Conservation (phyloP, 139 green algal genomes). For the Closterium sp. region DNA sequence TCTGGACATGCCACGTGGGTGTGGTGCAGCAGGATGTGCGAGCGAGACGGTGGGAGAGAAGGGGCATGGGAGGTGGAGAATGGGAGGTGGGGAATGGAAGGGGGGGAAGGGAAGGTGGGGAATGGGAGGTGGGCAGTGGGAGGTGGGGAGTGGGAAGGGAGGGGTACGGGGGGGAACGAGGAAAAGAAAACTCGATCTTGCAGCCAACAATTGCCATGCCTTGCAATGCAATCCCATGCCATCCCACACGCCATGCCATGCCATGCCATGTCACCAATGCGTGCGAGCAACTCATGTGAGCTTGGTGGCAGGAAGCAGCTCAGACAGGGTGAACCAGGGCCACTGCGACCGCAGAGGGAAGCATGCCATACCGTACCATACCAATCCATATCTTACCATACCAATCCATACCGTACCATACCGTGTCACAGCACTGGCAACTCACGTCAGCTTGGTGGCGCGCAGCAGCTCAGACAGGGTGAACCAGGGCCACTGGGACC, state of each 20-base stretch:
- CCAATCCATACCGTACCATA: too few relatives aligned
- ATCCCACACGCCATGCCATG: too few relatives aligned
- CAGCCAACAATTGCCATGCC: too few relatives aligned
- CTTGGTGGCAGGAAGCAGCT: neutral
- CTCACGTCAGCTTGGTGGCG: neutral
- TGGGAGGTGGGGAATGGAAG: neutral
- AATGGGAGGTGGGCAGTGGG: too few relatives aligned
- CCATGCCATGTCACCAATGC: too few relatives aligned
- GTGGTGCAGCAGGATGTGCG: neutral
- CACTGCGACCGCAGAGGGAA: neutral
- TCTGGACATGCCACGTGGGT: neutral
- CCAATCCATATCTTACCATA: too few relatives aligned
- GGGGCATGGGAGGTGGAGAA: neutral
- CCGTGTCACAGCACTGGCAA: neutral
- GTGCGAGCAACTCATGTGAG: neutral
- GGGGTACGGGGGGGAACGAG: too few relatives aligned
- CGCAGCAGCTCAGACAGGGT: neutral
- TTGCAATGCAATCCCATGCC: too few relatives aligned
- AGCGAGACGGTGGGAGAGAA: neutral
- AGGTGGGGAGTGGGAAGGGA: too few relatives aligned
- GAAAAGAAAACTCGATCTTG: too few relatives aligned
- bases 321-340: neutral
- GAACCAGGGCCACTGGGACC: neutral
- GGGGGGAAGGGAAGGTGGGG: too few relatives aligned
- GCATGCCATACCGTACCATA: too few relatives aligned